Conservation (phyloP, 106 monocot genomes). For the Acorus calamus region DNA sequence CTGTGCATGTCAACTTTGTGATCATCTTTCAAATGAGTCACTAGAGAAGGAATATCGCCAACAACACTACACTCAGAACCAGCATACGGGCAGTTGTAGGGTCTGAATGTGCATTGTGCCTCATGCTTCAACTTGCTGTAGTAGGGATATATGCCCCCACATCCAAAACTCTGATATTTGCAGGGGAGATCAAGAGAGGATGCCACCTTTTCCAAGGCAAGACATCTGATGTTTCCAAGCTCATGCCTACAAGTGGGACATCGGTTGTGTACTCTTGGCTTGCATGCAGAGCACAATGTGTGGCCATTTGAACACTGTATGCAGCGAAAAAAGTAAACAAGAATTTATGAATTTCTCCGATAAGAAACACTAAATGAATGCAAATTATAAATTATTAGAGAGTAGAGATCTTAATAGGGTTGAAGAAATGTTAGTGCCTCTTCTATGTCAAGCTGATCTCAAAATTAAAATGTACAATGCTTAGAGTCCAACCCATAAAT, state of each 20-base stretch:
- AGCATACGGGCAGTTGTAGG: slow-evolving; percentile 14
- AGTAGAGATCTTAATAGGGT: neutral
- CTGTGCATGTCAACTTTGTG: slow-evolving; percentile 17
- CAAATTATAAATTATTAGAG: neutral
- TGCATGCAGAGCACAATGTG: slow-evolving; percentile 14
- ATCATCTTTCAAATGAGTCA: slow-evolving; percentile 9
- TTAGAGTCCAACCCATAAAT: too few relatives aligned
- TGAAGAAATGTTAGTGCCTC: too few relatives aligned
- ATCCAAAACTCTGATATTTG: slow-evolving; percentile 11
- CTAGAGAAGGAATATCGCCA: slow-evolving; percentile 10
- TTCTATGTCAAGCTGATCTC: too few relatives aligned
- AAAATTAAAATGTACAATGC: too few relatives aligned
- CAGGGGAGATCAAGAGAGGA: slow-evolving; percentile 10
- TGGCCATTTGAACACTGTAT: slow-evolving; percentile 13
- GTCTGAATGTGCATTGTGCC: slow-evolving; percentile 9
- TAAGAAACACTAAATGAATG: neutral
- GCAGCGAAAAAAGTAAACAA: neutral
- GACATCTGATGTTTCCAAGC: slow-evolving; percentile 10
- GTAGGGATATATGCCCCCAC: slow-evolving; percentile 7
- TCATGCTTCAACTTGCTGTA: slow-evolving; percentile 14
- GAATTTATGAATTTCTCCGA: neutral
- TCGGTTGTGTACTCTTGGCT: slow-evolving; percentile 8
- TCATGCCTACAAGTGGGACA: slow-evolving; percentile 13
- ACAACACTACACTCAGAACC: slow-evolving; percentile 11
- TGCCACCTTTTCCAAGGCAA: slow-evolving; percentile 12